Base-by-base conservation (phyloP, 1,284 basidiomycete species). In the Pyrrhoderma noxium region DNA sequence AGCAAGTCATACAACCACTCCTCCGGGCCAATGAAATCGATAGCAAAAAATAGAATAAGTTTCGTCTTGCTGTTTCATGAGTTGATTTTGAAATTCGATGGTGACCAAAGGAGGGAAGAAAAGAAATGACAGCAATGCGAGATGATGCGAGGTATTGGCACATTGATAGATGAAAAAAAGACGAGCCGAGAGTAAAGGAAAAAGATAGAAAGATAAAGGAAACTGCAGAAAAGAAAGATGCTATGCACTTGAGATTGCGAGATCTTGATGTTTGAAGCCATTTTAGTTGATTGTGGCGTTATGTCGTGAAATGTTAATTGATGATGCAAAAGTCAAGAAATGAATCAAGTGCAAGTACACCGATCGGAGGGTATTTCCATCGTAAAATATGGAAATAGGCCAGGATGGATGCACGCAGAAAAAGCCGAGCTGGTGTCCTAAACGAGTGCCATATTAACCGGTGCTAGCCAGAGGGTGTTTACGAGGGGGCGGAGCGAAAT, bases 401-500 rank as follows among this genome's bases (percentile, higher is more conserved):
- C 35, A 9, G 11, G 35, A 37, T 9, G 35, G 35, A 37, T 22
- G 44, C 25, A 35, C 25, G 23, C 13, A 40, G 27, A 36, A 35
- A 23, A 47, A 46, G 42, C 44, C 44, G 50, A 18, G 47, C 37
- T 45, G 54, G 46, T 56, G 54, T 56, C 54, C 54, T 56, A 36
- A 49, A 36, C 50, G 50, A 52, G 45, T 19, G 46, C 54, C 48
- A 45, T 21, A 44, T 42, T 45, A 52, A 42, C 47, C 49, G 50
- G 38, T 16, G 36, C 18, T 37, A 38, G 40, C 35, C 34, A 49
- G 43, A 52, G 31, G 46, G 5, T 31, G 41, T 14, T 22, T 27
- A 13, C 11, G 39, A 37, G 41, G 39, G 36, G n/a, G n/a, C 9
- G 19, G 34, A 40, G 41, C 25, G 37, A 38, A 37, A 37, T 11